Evolutionary conservation across 805 yeast genomes (phyloP), one percentile per base, ranked within the genome.

Genomic region (Scheffersomyces amazonensis): DNA sequence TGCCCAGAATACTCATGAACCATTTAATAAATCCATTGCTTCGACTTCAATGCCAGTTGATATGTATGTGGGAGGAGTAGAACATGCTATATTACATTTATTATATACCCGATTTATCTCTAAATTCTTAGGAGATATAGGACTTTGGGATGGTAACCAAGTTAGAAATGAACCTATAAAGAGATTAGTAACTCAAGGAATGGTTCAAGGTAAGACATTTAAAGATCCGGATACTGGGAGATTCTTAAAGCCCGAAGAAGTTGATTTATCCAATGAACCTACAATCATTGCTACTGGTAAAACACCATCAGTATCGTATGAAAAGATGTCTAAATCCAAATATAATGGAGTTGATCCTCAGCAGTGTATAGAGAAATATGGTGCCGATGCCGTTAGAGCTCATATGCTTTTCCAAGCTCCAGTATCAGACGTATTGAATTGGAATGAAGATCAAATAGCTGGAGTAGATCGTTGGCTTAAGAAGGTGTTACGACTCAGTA

Each of bases 271-370:
- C 0, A 64, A 68, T 36, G 58, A 57, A 2, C 82, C 83, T 2
- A 48, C 59, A 3, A 69, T 85, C 7, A 70, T 53, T 22, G 70
- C 58, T 0, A 69, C 83, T 0, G 84, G 83, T 1, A 52, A 56
- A 24, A 43, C 52, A 0, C 87, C 96, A 0, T 39, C 42, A 0
- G 57, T 86, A 1, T 65, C 87, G 0, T 88, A 60, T 54, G 98
- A 93, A 54, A 93, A 93, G 55, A 93, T 93, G 99, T 90, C 97
- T 2, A 93, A 93, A 61, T 90, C 97, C 1, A 93, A 93, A 54
- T 82, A 80, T 54, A 93, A 93, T 53, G 99, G 99, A 12, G 95
- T 87, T 2, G 96, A 91, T 54, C 98, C 98, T 1, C 76, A 70
- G 1, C 76, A 74, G 42, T 86, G 91, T 49, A 89, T 93, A 19